A percentile compares a stretch with the other conserved stretches of the same genome.
Evolutionary conservation across 371 early-diverging fungal species (phyloP).

Genomic region (Entomophthora muscae): DNA sequence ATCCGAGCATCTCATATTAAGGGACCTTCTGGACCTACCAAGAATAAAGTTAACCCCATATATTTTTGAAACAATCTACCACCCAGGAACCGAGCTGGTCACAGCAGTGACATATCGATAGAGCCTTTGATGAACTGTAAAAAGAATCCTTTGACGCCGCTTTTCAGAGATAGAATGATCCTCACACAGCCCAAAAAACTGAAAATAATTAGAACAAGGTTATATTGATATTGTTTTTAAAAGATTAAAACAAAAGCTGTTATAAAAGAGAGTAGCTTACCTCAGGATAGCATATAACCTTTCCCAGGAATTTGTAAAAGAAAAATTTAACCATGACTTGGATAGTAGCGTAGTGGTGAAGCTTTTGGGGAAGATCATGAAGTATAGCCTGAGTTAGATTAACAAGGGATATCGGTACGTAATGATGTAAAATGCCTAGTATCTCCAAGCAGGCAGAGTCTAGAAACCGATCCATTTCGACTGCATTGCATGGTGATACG

Average conservation of each 20-base stretch:
- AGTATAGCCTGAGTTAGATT: constrained; percentile 16
- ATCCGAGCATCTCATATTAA: neutral
- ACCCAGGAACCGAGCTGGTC: constrained; percentile 18
- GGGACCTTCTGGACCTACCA: neutral
- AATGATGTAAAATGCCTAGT: constrained; percentile 15
- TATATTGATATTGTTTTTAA: too few relatives aligned
- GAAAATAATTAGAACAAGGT: too few relatives aligned
- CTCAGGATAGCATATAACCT: constrained; percentile 23
- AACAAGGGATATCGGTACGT: constrained; percentile 18
- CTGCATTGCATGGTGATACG: constrained; percentile 11
- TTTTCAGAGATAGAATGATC: constrained; percentile 18
- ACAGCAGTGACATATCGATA: constrained; percentile 19
- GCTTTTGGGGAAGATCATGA: constrained; percentile 12
- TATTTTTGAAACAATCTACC: too few relatives aligned
- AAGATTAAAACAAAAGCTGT: too few relatives aligned
- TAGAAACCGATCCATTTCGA: constrained; percentile 16
- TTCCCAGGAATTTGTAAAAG: constrained; percentile 22
- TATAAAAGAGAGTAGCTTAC: too few relatives aligned
- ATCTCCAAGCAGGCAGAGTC: constrained; percentile 19
- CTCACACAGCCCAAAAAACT: constrained; percentile 23
- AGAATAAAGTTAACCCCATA: too few relatives aligned
- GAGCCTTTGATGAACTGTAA: constrained; percentile 19
- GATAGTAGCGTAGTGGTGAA: constrained; percentile 18
- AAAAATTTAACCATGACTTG: constrained; percentile 22
- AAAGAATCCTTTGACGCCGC: constrained; percentile 18